Percentiles rank a stretch among this genome's conserved stretches.
phyloP scores from a whole-genome alignment of 352 stramenopile genomes.

The Thalassiosira mediterranea region DNA sequence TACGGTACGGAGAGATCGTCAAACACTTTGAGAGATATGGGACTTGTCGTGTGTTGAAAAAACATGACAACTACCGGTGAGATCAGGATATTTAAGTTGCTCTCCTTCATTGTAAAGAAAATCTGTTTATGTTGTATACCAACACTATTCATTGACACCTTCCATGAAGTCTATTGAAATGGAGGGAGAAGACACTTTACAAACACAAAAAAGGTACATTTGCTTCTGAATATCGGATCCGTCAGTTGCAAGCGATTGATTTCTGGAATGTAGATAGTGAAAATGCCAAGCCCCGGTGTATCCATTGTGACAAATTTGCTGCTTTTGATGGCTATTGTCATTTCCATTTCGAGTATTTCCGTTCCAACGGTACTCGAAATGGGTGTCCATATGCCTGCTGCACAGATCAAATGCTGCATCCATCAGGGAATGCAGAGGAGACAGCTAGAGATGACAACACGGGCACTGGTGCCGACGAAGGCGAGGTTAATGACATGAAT shows the following conservation, averaged over 20 bases:
- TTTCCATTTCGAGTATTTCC: neutral
- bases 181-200: neutral
- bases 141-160: neutral
- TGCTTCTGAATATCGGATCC: neutral
- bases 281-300: neutral
- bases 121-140: neutral
- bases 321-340: neutral
- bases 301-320: neutral
- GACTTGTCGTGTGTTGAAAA: neutral
- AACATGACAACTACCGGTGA: neutral
- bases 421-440: neutral
- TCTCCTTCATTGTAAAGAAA: neutral
- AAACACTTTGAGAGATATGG: neutral
- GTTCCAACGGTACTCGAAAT: neutral
- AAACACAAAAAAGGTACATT: neutral
- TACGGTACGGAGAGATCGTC: neutral
- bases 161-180: neutral
- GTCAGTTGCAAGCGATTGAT: neutral
- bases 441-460: neutral
- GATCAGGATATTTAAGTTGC: neutral
- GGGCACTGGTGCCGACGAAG: neutral
- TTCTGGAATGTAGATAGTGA: neutral
- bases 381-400: neutral
- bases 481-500: neutral
- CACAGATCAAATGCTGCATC: neutral